phyloP scores from a whole-genome alignment of 2,329 filamentous ascomycete genomes.

The Clarireedia paspali region DNA sequence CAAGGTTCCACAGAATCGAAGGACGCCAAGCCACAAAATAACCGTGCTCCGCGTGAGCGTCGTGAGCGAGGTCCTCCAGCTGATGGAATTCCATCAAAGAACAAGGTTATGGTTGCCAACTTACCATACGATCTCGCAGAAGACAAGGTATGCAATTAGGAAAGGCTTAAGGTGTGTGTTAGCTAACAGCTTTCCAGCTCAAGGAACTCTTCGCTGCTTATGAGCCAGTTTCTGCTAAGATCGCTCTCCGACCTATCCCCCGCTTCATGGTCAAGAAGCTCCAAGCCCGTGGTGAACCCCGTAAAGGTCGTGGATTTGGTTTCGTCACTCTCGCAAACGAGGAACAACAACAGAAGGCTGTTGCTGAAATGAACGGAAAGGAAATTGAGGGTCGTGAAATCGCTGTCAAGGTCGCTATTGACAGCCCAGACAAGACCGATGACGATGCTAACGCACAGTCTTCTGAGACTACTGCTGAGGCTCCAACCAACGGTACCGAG shows the following conservation, averaged over 20 bases:
- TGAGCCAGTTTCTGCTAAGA: slow-evolving; percentile 91
- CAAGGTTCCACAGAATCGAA: slow-evolving; percentile 41
- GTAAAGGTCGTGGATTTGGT: slow-evolving; percentile 98
- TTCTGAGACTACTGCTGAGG: slow-evolving; percentile 24
- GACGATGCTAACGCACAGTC: slow-evolving; percentile 56
- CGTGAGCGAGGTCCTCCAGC: slow-evolving; percentile 89
- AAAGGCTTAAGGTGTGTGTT: background rate
- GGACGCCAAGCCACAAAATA: slow-evolving; percentile 32
- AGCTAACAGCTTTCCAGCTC: slow-evolving; percentile 50
- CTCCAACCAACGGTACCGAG: slow-evolving; percentile 55
- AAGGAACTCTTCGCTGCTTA: slow-evolving; percentile 95
- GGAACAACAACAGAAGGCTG: slow-evolving; percentile 95
- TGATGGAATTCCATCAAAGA: slow-evolving; percentile 97
- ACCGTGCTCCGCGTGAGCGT: slow-evolving; percentile 51
- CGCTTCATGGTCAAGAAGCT: slow-evolving; percentile 99
- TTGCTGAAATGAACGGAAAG: slow-evolving; percentile 98
- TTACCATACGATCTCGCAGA: slow-evolving; percentile 96
- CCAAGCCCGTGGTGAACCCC: slow-evolving; percentile 91
- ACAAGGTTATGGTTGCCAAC: slow-evolving; percentile 99
- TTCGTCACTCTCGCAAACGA: slow-evolving; percentile 95
- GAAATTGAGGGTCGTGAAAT: slow-evolving; percentile 98
- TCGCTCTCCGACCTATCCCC: slow-evolving; percentile 94
- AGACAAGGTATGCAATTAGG: slow-evolving; percentile 67
- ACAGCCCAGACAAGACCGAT: slow-evolving; percentile 92
- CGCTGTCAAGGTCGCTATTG: slow-evolving; percentile 98